Evolutionary conservation across 78 protist genomes (phyloP), one percentile per base, ranked within the genome.

Genomic region (Parvularia atlantis): DNA sequence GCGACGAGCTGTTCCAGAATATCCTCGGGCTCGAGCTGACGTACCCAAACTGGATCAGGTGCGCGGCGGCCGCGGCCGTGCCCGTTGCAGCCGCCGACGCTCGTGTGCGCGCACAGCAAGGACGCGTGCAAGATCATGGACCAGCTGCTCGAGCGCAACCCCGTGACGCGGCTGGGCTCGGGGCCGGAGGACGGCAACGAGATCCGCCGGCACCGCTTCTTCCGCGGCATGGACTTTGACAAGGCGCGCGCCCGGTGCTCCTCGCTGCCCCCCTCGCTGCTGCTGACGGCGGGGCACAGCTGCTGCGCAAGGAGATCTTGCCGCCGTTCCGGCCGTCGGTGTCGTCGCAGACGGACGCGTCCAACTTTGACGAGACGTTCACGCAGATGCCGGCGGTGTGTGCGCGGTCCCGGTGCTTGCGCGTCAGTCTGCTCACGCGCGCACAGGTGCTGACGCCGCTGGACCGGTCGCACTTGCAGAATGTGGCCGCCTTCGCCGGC

Each of bases 171-270:
- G 9, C 62, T 81, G 36, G 89, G 89, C 46, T 30, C 77, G 13
- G 67, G 81, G 58, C 20, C 37, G 4, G 3, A 0, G 33, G 84
- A 66, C 44, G 28, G 0, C 13, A 54, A 1, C 1, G 84, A 57
- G 19, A 4, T 89, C 22, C 36, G 31, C 6, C 11, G 14, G 30
- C 93, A 89, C 56, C 76, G 66, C 9, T 91, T 76, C 69, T 91
- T 91, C 64, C 14, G 6, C 20, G 20, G 43, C 7, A 1, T 91
- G 53, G 83, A 89, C 60, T 91, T n/a, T n/a, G n/a, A n/a, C n/a
- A n/a, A n/a, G n/a, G n/a, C n/a, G 76, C 22, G 48, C 6, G 22
- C 22, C 48, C n/a, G n/a, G n/a, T n/a, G n/a, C n/a, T n/a, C n/a
- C n/a, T n/a, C n/a, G n/a, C n/a, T n/a, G n/a, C n/a, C n/a, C n/a